phyloP scores from a whole-genome alignment of 1,139 yeast genomes.

The Sugiyamaella neomexicana region DNA sequence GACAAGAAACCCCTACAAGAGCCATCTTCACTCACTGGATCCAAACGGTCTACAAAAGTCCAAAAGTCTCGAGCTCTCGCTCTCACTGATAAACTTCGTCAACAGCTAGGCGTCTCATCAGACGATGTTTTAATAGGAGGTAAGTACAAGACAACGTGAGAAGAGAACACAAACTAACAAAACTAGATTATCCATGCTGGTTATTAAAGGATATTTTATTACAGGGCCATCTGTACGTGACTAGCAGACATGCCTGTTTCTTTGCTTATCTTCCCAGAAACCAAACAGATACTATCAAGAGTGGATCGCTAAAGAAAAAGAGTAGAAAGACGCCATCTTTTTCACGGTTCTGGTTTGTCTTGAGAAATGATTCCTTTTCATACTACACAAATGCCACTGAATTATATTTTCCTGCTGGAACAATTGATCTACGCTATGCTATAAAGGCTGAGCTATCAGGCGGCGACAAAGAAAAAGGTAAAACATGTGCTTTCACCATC shows the following conservation, averaged over 20 bases:
- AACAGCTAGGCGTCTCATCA: conserved; percentile 32
- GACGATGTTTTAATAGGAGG: conserved; percentile 34
- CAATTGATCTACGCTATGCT: conserved; percentile 70
- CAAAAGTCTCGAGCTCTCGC: conserved; percentile 30
- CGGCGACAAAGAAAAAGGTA: conserved; percentile 34
- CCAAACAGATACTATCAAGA: conserved; percentile 44
- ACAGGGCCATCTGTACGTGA: conserved; percentile 82
- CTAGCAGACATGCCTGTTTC: conserved; percentile 63
- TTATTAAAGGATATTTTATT: conserved; percentile 74
- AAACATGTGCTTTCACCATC: conserved; percentile 33
- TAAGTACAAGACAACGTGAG: conserved; percentile 19
- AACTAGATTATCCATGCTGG: conserved; percentile 65
- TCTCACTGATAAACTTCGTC: conserved; percentile 33
- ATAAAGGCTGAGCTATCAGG: conserved; percentile 53
- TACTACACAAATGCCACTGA: conserved; percentile 73
- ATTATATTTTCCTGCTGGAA: conserved; percentile 74
- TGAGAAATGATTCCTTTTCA: conserved; percentile 67
- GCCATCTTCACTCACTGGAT: conserved; percentile 2
- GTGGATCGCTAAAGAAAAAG: conserved; percentile 46
- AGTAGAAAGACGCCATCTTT: conserved; percentile 34
- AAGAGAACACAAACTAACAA: conserved; percentile 1
- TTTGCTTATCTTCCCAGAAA: conserved; percentile 76
- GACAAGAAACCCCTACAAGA: background rate
- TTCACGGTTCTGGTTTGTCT: conserved; percentile 71
- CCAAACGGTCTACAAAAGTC: conserved; percentile 5